Conservation (phyloP, 2,329 filamentous ascomycete species). For the Venturia aucupariae region DNA sequence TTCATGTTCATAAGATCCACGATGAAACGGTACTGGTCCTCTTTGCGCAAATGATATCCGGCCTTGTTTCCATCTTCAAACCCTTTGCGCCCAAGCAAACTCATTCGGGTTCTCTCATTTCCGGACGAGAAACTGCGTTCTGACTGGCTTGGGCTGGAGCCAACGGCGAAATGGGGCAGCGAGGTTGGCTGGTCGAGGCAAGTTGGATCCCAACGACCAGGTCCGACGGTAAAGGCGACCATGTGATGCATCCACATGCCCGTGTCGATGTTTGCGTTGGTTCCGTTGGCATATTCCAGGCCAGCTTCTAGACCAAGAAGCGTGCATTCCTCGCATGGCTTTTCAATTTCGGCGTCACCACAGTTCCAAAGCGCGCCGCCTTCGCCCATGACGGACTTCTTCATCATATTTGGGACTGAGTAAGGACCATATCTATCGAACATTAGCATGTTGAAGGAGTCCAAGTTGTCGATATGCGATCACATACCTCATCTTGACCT, state of each 20-base stretch:
- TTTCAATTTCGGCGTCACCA: background rate
- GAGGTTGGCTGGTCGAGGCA: conserved; percentile 16
- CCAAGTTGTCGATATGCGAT: too few species aligned
- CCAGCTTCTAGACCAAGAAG: background rate
- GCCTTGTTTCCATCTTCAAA: background rate
- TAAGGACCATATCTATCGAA: conserved; percentile 11
- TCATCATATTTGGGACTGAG: conserved; percentile 14
- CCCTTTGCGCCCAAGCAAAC: background rate
- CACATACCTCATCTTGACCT: conserved; percentile 3
- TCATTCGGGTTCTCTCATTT: conserved; percentile 8
- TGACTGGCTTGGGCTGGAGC: background rate
- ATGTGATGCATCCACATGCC: conserved; percentile 3
- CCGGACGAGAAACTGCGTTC: conserved; percentile 12
- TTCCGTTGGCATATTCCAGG: conserved; percentile 9
- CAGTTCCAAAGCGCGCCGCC: conserved; percentile 10
- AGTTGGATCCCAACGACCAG: conserved; percentile 12
- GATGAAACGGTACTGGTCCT: conserved; percentile 13
- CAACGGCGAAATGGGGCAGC: conserved; percentile 10
- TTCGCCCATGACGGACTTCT: conserved; percentile 6
- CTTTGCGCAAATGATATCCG: conserved; percentile 5
- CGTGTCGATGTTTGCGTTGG: conserved; percentile 5
- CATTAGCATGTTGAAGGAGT: background rate
- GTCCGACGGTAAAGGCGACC: conserved; percentile 10
- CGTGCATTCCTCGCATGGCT: conserved; percentile 9
- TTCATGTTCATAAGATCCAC: conserved; percentile 13